Base-by-base conservation (phyloP, 768 basidiomycete genomes). In the Amanita rubescens region DNA sequence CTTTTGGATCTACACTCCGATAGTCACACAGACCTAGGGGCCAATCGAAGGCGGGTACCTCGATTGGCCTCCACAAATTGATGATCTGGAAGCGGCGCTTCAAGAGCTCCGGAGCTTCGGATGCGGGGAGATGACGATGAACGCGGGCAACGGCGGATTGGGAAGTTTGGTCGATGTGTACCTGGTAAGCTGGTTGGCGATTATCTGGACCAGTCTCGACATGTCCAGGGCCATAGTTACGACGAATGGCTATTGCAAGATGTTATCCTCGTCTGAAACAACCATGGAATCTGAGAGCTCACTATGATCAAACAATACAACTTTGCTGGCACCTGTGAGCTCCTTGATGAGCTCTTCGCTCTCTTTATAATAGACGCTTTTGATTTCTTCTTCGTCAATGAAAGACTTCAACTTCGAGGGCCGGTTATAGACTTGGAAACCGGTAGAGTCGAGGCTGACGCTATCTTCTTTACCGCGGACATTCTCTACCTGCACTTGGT, bases 1-100 rank as follows among this genome's bases (percentile, higher is more conserved):
- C 65, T 53, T 69, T 57, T 0, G 60, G 56, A 48, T 76, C 65
- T 3, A 82, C 70, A 34, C 68, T 75, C 27, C 75, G 63, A 59
- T 69, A 81, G 58, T 82, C 79, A 53, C 78, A 79, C 5, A 81
- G 58, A 0, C 71, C 72, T 4, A 82, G 67, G 1, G 81, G 81
- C 68, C 70, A 75, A 55, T 82, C 80, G 8, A 68, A 49, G 0
- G 76, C 80, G 0, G 75, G 62, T 55, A 76, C 63, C 0, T 58
- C 61, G 43, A 82, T 80, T 5, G 81, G 80, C 3, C 81, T 69
- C 81, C 81, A 83, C 24, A 83, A 69, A 57, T 82, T 83, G 56
- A 83, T 75, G 27, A 82, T 78, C 53, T 80, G 79, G 68, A 78
- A 80, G 1, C 78, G 74, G 20, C 70, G 68, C 53, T 70, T 63